Evolutionary conservation across 192 early-diverging fungal genomes (phyloP), one percentile per base, ranked within the genome.

Genomic region (Podila clonocystis): DNA sequence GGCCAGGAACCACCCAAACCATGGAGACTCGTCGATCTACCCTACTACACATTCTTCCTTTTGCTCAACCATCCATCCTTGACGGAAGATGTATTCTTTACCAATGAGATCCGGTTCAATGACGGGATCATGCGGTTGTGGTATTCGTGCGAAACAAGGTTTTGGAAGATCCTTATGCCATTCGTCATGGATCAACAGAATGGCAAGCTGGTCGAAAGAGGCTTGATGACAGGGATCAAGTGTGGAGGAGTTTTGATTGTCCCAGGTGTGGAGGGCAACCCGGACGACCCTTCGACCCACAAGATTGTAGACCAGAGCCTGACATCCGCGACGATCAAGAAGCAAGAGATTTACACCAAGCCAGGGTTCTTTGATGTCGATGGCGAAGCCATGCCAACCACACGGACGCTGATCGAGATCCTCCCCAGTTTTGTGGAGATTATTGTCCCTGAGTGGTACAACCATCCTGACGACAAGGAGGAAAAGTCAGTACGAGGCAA

Each of bases 351-450:
- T 22, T 60, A 80, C 38, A 57, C 48, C 26, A 49, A 48, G 0
- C 77, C 77, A 19, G 77, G 77, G 0, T 15, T 73, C 15, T 80
- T 80, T 60, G 77, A 80, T 55, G 67, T 80, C 2, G 77, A 80
- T 45, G 77, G 77, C 9, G 77, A 80, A n/a, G 62, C 65, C 0
- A 80, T 80, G 70, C 77, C 77, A 0, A 80, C 77, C 9, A 59
- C 71, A 15, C 24, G 77, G 55, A 80, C 77, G 0, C 31, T 80
- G 62, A 73, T 80, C 20, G 77, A 80, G 48, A 55, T 80, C 61
- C 62, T 69, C 6, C 77, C 70, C 0, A 69, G 67, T 19, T 73
- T 80, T 38, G 68, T 80, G 70, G 57, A 73, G 9, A 28, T 80
- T 8, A 49, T 69, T 28, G 71, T 80, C 0, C 77, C 77, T 12